Conservation (phyloP, 1,139 yeast genomes). For the Blastobotrys serpentis region DNA sequence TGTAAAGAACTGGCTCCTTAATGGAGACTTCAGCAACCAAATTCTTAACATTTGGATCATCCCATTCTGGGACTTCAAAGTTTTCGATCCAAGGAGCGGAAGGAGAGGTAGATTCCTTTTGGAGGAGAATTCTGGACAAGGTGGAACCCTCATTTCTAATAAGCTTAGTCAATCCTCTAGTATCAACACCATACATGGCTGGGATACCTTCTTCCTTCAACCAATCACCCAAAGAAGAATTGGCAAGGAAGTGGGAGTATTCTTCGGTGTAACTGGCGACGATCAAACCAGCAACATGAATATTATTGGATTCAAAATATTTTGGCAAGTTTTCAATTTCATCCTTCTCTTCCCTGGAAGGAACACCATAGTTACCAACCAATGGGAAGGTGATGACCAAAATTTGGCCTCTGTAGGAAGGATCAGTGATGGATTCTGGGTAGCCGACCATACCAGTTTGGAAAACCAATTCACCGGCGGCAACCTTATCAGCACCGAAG, state of each 20-base stretch:
- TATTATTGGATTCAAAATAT: conserved; percentile 86
- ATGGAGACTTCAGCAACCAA: conserved; percentile 89
- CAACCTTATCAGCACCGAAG: conserved; percentile 86
- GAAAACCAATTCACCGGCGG: conserved; percentile 98
- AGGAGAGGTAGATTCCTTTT: conserved; percentile 49
- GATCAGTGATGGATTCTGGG: conserved; percentile 98
- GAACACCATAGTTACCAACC: conserved; percentile 99
- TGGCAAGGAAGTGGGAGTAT: conserved; percentile 90
- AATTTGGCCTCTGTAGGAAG: conserved; percentile 95
- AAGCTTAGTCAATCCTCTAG: conserved; percentile 90
- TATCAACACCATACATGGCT: conserved; percentile 96
- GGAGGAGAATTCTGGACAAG: conserved; percentile 76
- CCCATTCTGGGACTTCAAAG: conserved; percentile 83
- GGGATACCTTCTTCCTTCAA: conserved; percentile 88
- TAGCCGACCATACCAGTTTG: conserved; percentile 98
- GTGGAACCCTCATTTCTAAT: conserved; percentile 92
- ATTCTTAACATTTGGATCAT: conserved; percentile 87
- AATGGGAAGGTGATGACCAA: conserved; percentile 94
- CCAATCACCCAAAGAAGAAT: conserved; percentile 92
- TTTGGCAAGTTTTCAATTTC: conserved; percentile 79
- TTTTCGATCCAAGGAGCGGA: conserved; percentile 55
- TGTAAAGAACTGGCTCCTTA: conserved; percentile 69
- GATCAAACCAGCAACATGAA: conserved; percentile 95
- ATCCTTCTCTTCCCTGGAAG: conserved; percentile 77
- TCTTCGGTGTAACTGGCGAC: conserved; percentile 97